Conservation (phyloP, 208 protist species). For the Polymyxa betae region DNA sequence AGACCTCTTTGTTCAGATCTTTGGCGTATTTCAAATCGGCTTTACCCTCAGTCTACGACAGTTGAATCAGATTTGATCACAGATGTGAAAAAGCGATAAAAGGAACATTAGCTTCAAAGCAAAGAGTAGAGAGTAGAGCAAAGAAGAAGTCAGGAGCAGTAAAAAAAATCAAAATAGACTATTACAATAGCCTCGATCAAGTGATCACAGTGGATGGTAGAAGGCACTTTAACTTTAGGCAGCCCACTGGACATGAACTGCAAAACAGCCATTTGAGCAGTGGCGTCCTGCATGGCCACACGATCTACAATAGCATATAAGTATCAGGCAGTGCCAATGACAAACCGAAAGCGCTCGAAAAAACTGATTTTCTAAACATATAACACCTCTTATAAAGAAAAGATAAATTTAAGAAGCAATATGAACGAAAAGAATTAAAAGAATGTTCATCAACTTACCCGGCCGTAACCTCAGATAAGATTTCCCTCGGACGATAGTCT, state of each 20-base stretch:
- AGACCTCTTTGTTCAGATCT: constrained; percentile 77
- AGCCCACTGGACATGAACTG: constrained; percentile 83
- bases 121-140: neutral
- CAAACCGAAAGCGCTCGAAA: neutral
- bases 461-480: constrained; percentile 79
- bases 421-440: neutral
- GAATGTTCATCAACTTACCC: constrained; percentile 60
- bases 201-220: constrained; percentile 85
- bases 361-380: neutral
- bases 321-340: neutral
- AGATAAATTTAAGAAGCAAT: no score
- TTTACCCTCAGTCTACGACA: constrained; percentile 48
- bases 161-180: neutral
- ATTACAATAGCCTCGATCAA: constrained; percentile 78
- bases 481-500: constrained; percentile 76
- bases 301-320: constrained; percentile 66
- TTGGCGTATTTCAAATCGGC: constrained; percentile 56
- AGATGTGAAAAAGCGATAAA: no score
- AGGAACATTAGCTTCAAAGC: no score
- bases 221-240: constrained; percentile 75
- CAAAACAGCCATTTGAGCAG: constrained; percentile 83
- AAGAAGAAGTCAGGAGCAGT: no score
- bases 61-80: neutral
- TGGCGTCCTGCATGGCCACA: constrained; percentile 82
- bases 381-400: neutral